phyloP scores from a whole-genome alignment of 2,329 filamentous ascomycete species.

The Thelonectria blattea region DNA sequence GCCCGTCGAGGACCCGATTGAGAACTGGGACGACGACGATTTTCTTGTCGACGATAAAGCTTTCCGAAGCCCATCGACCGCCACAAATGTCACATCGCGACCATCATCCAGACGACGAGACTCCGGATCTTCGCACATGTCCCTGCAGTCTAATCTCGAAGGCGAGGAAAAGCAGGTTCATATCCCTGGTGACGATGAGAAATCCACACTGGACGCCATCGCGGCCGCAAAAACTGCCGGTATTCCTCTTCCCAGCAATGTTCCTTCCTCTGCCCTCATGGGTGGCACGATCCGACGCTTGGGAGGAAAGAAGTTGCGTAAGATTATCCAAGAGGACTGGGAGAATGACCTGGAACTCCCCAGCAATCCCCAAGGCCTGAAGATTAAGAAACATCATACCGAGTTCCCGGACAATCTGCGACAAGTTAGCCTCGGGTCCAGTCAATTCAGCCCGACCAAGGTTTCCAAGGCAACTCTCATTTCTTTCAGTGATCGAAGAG shows the following conservation, averaged over 20 bases:
- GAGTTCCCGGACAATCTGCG: slow-evolving; percentile 72
- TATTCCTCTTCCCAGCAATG: slow-evolving; percentile 86
- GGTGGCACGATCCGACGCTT: slow-evolving; percentile 93
- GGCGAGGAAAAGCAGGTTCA: slow-evolving; percentile 89
- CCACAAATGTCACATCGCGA: slow-evolving; percentile 48
- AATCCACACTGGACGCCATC: slow-evolving; percentile 84
- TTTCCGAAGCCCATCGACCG: slow-evolving; percentile 59
- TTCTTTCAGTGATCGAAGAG: slow-evolving; percentile 39
- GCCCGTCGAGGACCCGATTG: slow-evolving; percentile 66
- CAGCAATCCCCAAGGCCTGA: slow-evolving; percentile 61
- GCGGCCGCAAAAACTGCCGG: slow-evolving; percentile 85
- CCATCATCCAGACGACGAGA: slow-evolving; percentile 64
- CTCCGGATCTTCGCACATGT: slow-evolving; percentile 81
- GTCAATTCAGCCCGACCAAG: slow-evolving; percentile 59
- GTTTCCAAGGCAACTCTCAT: slow-evolving; percentile 37
- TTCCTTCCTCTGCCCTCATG: slow-evolving; percentile 86
- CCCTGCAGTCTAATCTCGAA: slow-evolving; percentile 82
- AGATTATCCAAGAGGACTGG: slow-evolving; percentile 80
- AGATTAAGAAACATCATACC: slow-evolving; percentile 67
- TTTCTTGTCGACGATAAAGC: slow-evolving; percentile 71
- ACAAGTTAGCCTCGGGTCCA: slow-evolving; percentile 66
- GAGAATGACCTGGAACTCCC: slow-evolving; percentile 78
- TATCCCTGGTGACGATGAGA: slow-evolving; percentile 83
- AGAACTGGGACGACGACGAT: slow-evolving; percentile 82
- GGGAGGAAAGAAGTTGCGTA: slow-evolving; percentile 75